Evolutionary conservation across 2,329 filamentous ascomycete genomes (phyloP), one percentile per base, ranked within the genome.

Genomic region (Sporothrix luriei): DNA sequence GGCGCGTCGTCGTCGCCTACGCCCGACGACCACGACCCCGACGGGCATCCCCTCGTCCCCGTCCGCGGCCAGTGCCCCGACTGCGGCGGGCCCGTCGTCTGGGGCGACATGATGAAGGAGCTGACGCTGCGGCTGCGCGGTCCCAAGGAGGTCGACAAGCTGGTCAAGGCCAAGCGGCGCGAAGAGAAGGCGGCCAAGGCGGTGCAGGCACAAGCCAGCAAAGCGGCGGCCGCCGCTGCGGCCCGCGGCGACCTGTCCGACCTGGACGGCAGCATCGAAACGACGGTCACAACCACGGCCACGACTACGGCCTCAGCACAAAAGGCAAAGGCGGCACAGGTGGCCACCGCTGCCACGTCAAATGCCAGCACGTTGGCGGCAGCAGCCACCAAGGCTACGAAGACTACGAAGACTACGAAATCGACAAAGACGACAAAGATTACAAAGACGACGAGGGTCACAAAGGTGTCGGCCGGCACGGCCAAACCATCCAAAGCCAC

Each of bases 91-190:
- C 78, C 82, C 4, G 80, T 93, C 1, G 78, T 83, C 66, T 98
- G 94, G 94, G 82, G 84, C 0, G 86, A 91, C 62, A 87, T 97
- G 80, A 90, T 96, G 81, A 94, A 89, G 76, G 94, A 97, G 77
- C 79, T 97, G 74, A 95, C 86, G 66, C 80, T 97, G 64, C 85
- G 94, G 43, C 82, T 87, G 48, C 85, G 92, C 29, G 93, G 90
- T 0, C 79, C 84, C 68, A 90, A 90, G 70, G 90, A 93, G 73
- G 81, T 94, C 0, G 85, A 88, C 52, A 88, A 88, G 73, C 75
- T 97, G 33, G 83, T 93, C 74, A 91, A 87, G 74, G 69, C 70
- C 40, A 74, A 74, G 65, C 73, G 73, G 26, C 69, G 65, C 26
- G 24, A 67, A 19, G 70, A 73, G n/a, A 70, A 68, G 48, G 66